These are phyloP conservation scores for Trypethelium eluteriae DNA, from an alignment of 495 filamentous ascomycete species.

Conservation along the genomic window DNA sequence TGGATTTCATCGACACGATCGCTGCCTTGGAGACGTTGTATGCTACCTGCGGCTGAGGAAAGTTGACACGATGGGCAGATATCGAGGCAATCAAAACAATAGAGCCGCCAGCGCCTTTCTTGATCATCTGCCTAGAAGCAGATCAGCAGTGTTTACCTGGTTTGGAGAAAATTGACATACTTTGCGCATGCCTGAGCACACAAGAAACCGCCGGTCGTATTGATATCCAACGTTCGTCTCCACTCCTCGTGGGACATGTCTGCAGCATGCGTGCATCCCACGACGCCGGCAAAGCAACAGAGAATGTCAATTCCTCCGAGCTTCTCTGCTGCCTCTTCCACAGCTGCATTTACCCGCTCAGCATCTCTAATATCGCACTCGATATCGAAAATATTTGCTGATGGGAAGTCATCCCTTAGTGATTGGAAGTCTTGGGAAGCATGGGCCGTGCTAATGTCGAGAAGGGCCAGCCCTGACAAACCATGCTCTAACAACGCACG, in stretches of 20 bases:
- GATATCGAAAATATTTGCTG: slow-evolving; percentile 40
- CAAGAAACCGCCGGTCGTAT: slow-evolving; percentile 60
- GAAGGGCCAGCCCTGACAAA: slow-evolving; percentile 50
- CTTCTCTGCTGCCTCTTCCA: slow-evolving; percentile 34
- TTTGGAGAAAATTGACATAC: slow-evolving; percentile 24
- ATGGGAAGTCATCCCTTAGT: slow-evolving; percentile 48
- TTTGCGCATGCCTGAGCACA: slow-evolving; percentile 58
- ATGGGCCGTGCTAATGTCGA: slow-evolving; percentile 50
- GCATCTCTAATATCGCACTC: slow-evolving; percentile 53
- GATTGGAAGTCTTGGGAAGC: slow-evolving; percentile 36
- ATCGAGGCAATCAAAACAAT: slow-evolving; percentile 63
- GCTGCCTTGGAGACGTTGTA: slow-evolving; percentile 68
- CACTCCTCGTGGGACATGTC: slow-evolving; percentile 50
- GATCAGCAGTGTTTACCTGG: slow-evolving; percentile 13
- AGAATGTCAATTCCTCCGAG: slow-evolving; percentile 56
- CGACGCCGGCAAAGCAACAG: slow-evolving; percentile 61
- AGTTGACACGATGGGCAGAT: slow-evolving; percentile 59
- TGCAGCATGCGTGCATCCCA: slow-evolving; percentile 50
- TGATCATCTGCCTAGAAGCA: slow-evolving; percentile 27
- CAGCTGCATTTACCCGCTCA: slow-evolving; percentile 33
- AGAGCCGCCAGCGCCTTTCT: slow-evolving; percentile 44
- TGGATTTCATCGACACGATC: slow-evolving; percentile 50
- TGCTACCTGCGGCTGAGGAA: slow-evolving; percentile 58
- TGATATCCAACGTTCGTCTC: slow-evolving; percentile 56
- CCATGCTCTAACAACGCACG: slow-evolving; percentile 68